Conservation (phyloP, 768 basidiomycete genomes). For the Tricholoma furcatifolium region DNA sequence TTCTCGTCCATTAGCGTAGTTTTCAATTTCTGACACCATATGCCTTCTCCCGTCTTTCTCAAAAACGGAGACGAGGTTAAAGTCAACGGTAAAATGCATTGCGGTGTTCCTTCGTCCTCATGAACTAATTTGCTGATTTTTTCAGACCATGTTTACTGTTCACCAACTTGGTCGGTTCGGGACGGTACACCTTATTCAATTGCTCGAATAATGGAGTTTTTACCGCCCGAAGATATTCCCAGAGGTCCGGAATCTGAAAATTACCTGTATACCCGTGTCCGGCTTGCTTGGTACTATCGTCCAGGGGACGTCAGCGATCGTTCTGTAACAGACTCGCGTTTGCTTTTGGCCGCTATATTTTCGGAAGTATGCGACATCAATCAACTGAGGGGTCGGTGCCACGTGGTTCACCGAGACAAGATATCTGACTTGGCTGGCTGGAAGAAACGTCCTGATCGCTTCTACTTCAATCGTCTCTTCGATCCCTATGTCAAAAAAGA, state of each 20-base stretch:
- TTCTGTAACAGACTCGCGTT: conserved; percentile 84
- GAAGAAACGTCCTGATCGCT: conserved; percentile 93
- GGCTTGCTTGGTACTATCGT: conserved; percentile 95
- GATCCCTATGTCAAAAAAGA: conserved; percentile 98
- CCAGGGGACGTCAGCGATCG: conserved; percentile 95
- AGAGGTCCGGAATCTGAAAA: conserved; percentile 67
- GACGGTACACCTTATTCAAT: conserved; percentile 96
- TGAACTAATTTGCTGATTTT: conserved; percentile 20
- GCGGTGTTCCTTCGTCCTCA: conserved; percentile 16
- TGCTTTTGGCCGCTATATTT: conserved; percentile 94
- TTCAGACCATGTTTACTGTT: conserved; percentile 96
- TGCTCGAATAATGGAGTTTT: conserved; percentile 95
- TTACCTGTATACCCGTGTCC: conserved; percentile 76
- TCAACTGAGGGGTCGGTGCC: conserved; percentile 90
- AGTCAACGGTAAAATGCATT: conserved; percentile 69
- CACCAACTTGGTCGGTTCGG: conserved; percentile 86
- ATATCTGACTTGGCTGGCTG: conserved; percentile 90
- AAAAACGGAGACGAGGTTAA: conserved; percentile 84
- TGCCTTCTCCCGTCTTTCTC: conserved; percentile 58
- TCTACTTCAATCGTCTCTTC: conserved; percentile 94
- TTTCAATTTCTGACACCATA: conserved; percentile 33
- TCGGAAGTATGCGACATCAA: conserved; percentile 94
- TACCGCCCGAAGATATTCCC: conserved; percentile 73
- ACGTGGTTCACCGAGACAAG: conserved; percentile 93
- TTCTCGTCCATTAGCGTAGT: conserved; percentile 24